Conservation (phyloP, 805 yeast genomes). For the Candida coquimbonensis region DNA sequence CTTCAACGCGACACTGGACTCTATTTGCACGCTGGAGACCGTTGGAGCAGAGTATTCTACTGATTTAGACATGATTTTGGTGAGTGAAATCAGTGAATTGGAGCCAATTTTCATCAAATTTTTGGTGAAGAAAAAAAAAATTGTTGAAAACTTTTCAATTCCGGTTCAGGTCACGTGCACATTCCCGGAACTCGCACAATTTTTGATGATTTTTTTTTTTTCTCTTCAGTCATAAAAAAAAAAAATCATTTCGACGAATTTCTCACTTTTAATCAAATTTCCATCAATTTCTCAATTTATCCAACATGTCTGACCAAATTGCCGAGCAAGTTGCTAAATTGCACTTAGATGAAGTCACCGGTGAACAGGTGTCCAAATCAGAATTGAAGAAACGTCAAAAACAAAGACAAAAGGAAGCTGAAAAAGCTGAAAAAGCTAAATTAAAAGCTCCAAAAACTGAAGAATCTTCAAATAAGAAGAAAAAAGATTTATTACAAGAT, state of each 20-base stretch:
- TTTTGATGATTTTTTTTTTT: no score
- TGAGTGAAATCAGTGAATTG: not conserved
- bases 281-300: not conserved
- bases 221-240: not conserved
- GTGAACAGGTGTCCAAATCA: constrained; percentile 92
- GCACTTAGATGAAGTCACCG: constrained; percentile 88
- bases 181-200: no score
- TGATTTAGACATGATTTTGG: not conserved
- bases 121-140: not conserved
- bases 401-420: constrained; percentile 75
- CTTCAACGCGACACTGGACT: constrained; percentile 39
- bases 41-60: constrained; percentile 15
- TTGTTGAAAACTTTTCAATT: no score
- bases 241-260: not conserved
- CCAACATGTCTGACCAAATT: constrained; percentile 32
- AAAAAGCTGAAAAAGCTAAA: constrained; percentile 86
- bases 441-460: constrained; percentile 1
- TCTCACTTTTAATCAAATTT: not conserved
- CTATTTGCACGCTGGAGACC: constrained; percentile 17
- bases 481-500: constrained; percentile 72
- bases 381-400: constrained; percentile 96
- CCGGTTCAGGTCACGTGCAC: no score
- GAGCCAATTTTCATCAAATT: not conserved
- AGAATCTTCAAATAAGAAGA: constrained; percentile 14
- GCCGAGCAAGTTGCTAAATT: constrained; percentile 72